Evolutionary conservation across 805 yeast species (phyloP).

Genomic region (Tetrapisispora pingtungensis): DNA sequence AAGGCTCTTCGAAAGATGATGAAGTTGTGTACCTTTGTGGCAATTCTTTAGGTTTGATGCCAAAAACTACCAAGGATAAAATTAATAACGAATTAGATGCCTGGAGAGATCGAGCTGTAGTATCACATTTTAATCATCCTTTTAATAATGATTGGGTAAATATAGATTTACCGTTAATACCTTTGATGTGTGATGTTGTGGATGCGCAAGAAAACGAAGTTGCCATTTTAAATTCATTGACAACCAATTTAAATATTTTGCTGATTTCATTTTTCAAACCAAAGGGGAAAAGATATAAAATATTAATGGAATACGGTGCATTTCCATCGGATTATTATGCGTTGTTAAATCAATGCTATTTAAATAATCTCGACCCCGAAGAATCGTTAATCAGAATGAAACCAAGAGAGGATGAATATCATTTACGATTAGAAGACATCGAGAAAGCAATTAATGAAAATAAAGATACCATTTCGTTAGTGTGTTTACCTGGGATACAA

Average conservation of each 20-base stretch:
- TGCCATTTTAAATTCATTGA: conserved; percentile 79
- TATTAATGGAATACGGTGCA: conserved; percentile 75
- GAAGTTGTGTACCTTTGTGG: conserved; percentile 68
- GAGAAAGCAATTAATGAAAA: conserved; percentile 43
- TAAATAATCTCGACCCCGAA: conserved; percentile 45
- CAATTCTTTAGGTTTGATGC: conserved; percentile 90
- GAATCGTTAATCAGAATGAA: conserved; percentile 53
- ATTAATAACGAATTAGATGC: conserved; percentile 63
- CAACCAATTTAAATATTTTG: conserved; percentile 70
- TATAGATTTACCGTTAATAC: conserved; percentile 67
- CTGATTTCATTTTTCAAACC: conserved; percentile 71
- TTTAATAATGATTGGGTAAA: conserved; percentile 67
- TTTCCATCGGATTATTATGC: conserved; percentile 93
- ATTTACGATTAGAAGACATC: conserved; percentile 55
- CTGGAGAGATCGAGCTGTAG: conserved; percentile 76
- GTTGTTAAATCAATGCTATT: conserved; percentile 56
- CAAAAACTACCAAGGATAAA: conserved; percentile 47
- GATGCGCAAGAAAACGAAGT: conserved; percentile 74
- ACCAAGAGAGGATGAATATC: conserved; percentile 50
- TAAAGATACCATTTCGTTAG: conserved; percentile 55
- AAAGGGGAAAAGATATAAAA: conserved; percentile 41
- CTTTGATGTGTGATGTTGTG: conserved; percentile 59
- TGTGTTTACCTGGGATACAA: conserved; percentile 81
- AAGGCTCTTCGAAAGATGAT: neutral
- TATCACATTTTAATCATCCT: conserved; percentile 71